phyloP scores from a whole-genome alignment of 257 asterid genomes.

The Rubia yunnanensis region DNA sequence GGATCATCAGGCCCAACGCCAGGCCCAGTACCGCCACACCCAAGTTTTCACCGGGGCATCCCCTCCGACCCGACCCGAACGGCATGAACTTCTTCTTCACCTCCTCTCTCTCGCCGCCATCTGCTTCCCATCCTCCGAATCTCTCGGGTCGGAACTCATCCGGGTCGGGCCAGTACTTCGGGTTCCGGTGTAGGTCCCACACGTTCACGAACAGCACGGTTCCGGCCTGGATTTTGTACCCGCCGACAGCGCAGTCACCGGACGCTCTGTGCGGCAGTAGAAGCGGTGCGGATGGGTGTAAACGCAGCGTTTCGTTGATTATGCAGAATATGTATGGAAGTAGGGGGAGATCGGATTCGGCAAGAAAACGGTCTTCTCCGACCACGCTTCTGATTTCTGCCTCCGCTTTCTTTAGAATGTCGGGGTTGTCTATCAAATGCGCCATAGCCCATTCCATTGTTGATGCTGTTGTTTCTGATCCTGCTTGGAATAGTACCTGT shows the following conservation, averaged over 20 bases:
- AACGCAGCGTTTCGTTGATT: conserved; percentile 48
- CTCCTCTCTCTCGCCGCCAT: conserved; percentile 9
- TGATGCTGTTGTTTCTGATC: conserved; percentile 27
- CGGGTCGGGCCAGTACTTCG: conserved; percentile 49
- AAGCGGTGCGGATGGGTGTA: conserved; percentile 52
- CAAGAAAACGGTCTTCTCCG: conserved; percentile 18
- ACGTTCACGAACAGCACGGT: conserved; percentile 46
- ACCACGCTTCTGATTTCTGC: conserved; percentile 20
- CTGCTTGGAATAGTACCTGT: conserved; percentile 34
- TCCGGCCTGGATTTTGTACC: conserved; percentile 38
- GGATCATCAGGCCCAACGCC: conserved; percentile 46
- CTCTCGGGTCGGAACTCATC: conserved; percentile 51
- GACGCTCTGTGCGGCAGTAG: conserved; percentile 56
- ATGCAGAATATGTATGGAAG: conserved; percentile 46
- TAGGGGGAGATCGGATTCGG: conserved; percentile 22
- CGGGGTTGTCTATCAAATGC: conserved; percentile 16
- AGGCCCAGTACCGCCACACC: conserved; percentile 42
- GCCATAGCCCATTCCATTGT: conserved; percentile 31
- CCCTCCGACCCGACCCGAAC: conserved; percentile 61
- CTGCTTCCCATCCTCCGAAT: conserved; percentile 12
- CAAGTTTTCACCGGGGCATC: conserved; percentile 68
- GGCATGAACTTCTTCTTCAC: conserved; percentile 32
- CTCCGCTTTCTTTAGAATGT: conserved; percentile 22
- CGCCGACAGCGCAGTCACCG: conserved; percentile 43
- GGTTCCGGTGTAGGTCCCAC: conserved; percentile 63